These are phyloP conservation scores for Monosporascus sp. DNA, from an alignment of 2,329 filamentous ascomycete species.

Conservation along the genomic window DNA sequence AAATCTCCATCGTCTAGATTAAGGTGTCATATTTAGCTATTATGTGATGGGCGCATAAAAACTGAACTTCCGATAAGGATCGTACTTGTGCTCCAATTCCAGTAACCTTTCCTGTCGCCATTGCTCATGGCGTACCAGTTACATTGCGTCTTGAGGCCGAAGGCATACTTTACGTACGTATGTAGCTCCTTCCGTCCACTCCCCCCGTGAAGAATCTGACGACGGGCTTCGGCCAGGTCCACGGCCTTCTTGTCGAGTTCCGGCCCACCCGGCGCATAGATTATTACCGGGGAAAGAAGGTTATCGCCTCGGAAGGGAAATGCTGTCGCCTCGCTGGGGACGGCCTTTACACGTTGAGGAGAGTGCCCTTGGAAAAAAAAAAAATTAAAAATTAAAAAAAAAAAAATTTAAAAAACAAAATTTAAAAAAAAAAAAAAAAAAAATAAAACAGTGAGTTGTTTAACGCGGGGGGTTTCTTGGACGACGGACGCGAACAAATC, in stretches of 20 bases:
- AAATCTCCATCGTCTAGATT: too few relatives aligned
- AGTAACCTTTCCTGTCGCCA: conserved; percentile 32
- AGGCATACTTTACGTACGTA: conserved; percentile 32
- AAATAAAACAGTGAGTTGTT: conserved; percentile 20
- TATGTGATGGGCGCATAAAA: conserved; percentile 21
- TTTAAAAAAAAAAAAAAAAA: too few relatives aligned
- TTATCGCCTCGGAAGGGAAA: conserved; percentile 12
- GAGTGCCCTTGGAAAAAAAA: conserved; percentile 19
- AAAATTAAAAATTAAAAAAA: too few relatives aligned
- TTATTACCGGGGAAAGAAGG: conserved; percentile 20
- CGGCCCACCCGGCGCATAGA: conserved; percentile 19
- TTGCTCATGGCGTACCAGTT: conserved; percentile 31
- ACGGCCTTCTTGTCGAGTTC: conserved; percentile 19
- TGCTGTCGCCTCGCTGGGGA: conserved; percentile 11
- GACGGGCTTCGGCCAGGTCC: conserved; percentile 21
- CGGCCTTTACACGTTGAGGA: conserved; percentile 10
- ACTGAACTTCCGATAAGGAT: conserved; percentile 25
- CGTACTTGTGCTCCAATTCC: conserved; percentile 30
- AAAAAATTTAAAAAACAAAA: too few relatives aligned
- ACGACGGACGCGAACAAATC: conserved; percentile 30
- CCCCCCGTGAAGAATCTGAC: conserved; percentile 18
- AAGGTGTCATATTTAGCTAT: too few relatives aligned
- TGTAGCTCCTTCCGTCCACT: conserved; percentile 15
- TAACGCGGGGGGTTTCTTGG: conserved; percentile 22
- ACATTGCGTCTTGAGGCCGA: conserved; percentile 22